Conservation (phyloP, 345 rosid species). For the Toxicodendron radicans region DNA sequence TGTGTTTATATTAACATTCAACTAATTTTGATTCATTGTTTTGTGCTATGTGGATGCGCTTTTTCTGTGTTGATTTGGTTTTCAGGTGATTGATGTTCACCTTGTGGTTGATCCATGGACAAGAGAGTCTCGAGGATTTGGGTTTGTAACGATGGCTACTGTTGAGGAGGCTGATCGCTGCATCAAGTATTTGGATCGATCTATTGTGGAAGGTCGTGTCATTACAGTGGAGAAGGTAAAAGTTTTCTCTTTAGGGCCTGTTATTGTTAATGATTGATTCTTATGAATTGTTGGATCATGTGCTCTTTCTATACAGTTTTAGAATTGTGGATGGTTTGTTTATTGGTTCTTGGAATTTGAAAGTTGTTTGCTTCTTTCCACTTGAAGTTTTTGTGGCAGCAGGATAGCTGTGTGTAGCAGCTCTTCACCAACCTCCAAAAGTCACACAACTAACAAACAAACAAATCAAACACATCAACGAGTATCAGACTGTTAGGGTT, state of each 20-base stretch:
- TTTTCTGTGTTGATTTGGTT: background rate
- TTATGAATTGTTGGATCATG: background rate
- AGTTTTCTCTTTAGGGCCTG: background rate
- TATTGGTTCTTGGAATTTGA: conserved; percentile 39
- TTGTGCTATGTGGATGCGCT: background rate
- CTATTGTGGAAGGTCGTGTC: conserved; percentile 79
- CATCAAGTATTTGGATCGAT: conserved; percentile 66
- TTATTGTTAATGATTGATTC: background rate
- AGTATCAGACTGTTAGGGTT: conserved; percentile 79
- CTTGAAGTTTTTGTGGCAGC: conserved; percentile 87
- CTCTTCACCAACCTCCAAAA: conserved; percentile 73
- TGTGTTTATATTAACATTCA: background rate
- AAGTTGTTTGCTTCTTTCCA: conserved; percentile 75
- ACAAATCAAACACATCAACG: conserved; percentile 56
- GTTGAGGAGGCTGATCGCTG: conserved; percentile 74
- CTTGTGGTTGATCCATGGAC: conserved; percentile 96
- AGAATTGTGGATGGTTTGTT: conserved; percentile 23
- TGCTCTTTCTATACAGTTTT: background rate
- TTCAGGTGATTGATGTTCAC: conserved; percentile 80
- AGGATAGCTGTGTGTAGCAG: conserved; percentile 98
- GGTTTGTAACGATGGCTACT: conserved; percentile 79
- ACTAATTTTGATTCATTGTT: background rate
- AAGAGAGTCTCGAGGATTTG: conserved; percentile 92
- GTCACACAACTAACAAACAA: conserved; percentile 71
- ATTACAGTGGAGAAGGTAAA: conserved; percentile 93